These are phyloP conservation scores for Chalaropsis thielavioides DNA, from an alignment of 2,329 filamentous ascomycete species.

Conservation along the genomic window DNA sequence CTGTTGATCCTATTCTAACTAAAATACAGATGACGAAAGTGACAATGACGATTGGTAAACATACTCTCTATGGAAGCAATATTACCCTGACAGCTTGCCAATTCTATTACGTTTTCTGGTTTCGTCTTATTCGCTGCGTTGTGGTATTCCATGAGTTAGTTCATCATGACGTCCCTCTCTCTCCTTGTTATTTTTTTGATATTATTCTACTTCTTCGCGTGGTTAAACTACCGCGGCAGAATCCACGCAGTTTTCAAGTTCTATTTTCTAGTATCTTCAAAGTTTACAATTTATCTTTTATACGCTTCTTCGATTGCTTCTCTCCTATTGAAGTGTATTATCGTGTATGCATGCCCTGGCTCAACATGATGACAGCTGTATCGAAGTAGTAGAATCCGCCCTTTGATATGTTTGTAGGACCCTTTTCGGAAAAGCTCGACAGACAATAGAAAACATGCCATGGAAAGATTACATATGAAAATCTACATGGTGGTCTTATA, in stretches of 20 bases:
- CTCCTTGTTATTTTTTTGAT: not conserved
- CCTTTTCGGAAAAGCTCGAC: too few relatives aligned
- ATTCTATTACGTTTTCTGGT: not conserved
- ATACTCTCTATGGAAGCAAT: not conserved
- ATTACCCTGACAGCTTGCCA: not conserved
- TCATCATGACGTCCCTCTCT: not conserved
- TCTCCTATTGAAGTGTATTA: not conserved
- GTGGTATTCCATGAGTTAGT: not conserved
- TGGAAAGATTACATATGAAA: not conserved
- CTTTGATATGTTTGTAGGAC: too few relatives aligned
- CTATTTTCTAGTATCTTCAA: not conserved
- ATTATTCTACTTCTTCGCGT: not conserved
- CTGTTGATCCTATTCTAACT: not conserved
- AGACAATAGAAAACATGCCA: too few relatives aligned
- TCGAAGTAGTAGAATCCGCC: too few relatives aligned
- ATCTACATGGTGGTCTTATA: not conserved
- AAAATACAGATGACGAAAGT: conserved; percentile 53
- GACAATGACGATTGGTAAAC: conserved; percentile 60
- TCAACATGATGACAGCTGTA: too few relatives aligned
- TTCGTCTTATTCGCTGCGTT: not conserved
- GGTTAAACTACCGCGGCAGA: not conserved
- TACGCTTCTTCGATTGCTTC: not conserved
- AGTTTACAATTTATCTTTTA: not conserved
- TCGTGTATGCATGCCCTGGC: not conserved
- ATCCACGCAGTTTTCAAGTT: not conserved